Evolutionary conservation across 345 rosid genomes (phyloP).

Genomic region (Geranium brycei): DNA sequence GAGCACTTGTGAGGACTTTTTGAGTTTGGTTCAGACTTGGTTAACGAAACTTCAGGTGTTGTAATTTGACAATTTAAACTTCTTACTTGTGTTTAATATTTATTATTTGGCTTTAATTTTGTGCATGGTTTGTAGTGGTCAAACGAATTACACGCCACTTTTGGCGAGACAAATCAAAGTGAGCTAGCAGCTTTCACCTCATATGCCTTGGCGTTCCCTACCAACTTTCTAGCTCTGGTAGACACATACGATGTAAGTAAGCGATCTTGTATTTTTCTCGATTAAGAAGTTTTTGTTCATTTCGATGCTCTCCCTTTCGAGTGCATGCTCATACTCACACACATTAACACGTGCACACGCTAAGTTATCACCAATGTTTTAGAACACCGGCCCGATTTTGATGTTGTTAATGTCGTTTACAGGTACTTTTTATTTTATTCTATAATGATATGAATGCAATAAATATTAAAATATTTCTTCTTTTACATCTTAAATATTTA

Average conservation of each 20-base stretch:
- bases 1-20: slow-evolving; percentile 69
- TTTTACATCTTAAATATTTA: too few species aligned
- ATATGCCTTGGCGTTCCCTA: slow-evolving; percentile 90
- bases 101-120: slow-evolving; percentile 3
- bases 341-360: too few species aligned
- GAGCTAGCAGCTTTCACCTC: slow-evolving; percentile 91
- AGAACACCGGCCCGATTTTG: too few species aligned
- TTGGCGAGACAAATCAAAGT: slow-evolving; percentile 83
- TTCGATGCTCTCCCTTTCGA: background rate
- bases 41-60: slow-evolving; percentile 65
- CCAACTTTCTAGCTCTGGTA: slow-evolving; percentile 69
- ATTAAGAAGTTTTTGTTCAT: background rate
- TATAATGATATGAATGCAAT: too few species aligned
- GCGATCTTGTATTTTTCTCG: background rate
- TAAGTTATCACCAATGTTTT: too few species aligned
- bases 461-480: too few species aligned
- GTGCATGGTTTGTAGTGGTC: slow-evolving; percentile 41
- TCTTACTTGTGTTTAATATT: background rate
- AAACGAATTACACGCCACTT: slow-evolving; percentile 32
- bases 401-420: too few species aligned
- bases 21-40: slow-evolving; percentile 64
- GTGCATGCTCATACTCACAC: too few species aligned
- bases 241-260: slow-evolving; percentile 84
- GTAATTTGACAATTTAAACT: slow-evolving; percentile 1
- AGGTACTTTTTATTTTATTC: too few species aligned